These are phyloP conservation scores for Salinomyces thailandicus DNA, from an alignment of 2,329 filamentous ascomycete genomes.

Conservation along the genomic window DNA sequence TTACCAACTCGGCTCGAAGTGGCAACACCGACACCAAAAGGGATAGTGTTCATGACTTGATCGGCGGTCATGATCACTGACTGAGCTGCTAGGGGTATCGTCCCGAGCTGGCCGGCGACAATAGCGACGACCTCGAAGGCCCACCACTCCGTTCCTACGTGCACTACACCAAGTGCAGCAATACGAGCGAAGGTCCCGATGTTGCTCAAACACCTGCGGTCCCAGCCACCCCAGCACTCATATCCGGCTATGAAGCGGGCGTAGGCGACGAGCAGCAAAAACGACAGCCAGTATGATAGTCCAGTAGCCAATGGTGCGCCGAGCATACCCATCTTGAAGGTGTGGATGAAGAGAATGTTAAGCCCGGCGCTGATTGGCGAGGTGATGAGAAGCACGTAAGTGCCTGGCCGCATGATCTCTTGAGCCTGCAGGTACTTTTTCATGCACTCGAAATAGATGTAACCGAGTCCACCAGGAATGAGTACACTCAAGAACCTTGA, in stretches of 20 bases:
- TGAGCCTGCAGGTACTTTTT: constrained; percentile 51
- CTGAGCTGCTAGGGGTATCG: constrained; percentile 67
- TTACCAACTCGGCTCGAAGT: constrained; percentile 71
- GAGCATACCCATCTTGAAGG: constrained; percentile 57
- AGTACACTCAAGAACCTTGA: constrained; percentile 62
- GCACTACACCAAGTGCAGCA: constrained; percentile 64
- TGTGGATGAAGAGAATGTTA: constrained; percentile 63
- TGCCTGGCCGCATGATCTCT: constrained; percentile 55
- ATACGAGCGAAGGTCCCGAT: constrained; percentile 61
- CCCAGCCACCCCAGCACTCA: constrained; percentile 71
- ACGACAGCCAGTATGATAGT: constrained; percentile 77
- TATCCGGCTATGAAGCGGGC: constrained; percentile 58
- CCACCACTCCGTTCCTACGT: constrained; percentile 87
- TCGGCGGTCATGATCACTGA: constrained; percentile 85
- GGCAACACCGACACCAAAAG: constrained; percentile 77
- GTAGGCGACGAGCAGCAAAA: constrained; percentile 64
- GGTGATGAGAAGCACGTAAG: constrained; percentile 51
- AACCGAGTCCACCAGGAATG: constrained; percentile 72
- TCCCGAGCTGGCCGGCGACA: constrained; percentile 69
- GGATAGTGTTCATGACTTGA: constrained; percentile 60
- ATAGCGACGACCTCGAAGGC: constrained; percentile 85
- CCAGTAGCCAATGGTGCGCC: constrained; percentile 75
- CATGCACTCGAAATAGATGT: constrained; percentile 77
- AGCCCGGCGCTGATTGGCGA: constrained; percentile 49
- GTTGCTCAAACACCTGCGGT: constrained; percentile 53